phyloP scores from a whole-genome alignment of 176 grass and related monocot species.

The Themeda triandra region DNA sequence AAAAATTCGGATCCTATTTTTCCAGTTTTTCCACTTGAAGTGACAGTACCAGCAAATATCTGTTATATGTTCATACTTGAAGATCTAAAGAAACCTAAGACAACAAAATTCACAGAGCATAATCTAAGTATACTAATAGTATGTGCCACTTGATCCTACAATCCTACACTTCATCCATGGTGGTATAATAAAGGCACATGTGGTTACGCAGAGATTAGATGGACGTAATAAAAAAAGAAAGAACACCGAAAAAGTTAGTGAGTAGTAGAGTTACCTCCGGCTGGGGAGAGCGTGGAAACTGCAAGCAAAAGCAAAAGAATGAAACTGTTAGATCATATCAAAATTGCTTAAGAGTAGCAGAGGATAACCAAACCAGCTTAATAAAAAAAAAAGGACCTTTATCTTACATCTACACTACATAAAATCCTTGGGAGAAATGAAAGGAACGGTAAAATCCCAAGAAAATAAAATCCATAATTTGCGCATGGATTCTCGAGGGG shows the following conservation, averaged over 20 bases:
- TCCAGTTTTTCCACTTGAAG: not conserved
- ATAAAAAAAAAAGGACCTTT: not conserved
- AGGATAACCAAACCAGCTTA: not conserved
- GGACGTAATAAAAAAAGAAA: not conserved
- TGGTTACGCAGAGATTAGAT: not conserved
- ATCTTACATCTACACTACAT: not conserved
- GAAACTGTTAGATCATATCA: not conserved
- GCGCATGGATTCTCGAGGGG: not conserved
- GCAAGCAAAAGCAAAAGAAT: slow-evolving; percentile 2
- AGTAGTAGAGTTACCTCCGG: slow-evolving; percentile 12
- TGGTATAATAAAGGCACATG: not conserved
- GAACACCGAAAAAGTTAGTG: not conserved
- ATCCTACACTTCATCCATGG: not conserved
- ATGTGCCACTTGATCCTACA: not conserved
- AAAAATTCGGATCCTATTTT: not conserved
- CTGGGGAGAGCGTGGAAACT: slow-evolving; percentile 9
- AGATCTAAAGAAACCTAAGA: not conserved
- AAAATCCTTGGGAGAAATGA: not conserved
- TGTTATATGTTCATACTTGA: not conserved
- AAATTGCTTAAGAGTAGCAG: not conserved
- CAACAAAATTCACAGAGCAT: not conserved
- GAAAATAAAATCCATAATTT: not conserved
- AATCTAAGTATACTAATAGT: not conserved
- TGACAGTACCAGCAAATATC: not conserved
- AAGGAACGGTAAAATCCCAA: not conserved